Evolutionary conservation across 768 basidiomycete species (phyloP), one percentile per base, ranked within the genome.

Genomic region (Leccinum broughii): DNA sequence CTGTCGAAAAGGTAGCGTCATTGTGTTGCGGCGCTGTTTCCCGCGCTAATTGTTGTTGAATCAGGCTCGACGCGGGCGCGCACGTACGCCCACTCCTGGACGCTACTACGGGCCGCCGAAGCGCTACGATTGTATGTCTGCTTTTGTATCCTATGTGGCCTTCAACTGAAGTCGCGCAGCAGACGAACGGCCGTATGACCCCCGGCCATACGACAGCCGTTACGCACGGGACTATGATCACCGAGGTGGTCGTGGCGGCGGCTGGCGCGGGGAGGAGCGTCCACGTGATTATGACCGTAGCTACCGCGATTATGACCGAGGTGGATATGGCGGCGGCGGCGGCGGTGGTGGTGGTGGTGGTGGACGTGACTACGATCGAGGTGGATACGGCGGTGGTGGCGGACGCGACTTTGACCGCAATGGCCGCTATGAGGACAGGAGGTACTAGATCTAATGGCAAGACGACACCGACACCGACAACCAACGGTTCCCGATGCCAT

Each of bases 51-150:
- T 35, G 6, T 56, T 54, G 20, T 55, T 66, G 26, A 7, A 57
- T 26, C 46, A 93, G 92, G 93, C 93, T 64, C 90, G 93, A 54
- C 89, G 93, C 65, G 93, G 90, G 58, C 88, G 93, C 62, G 93
- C 93, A 17, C 82, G 93, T 64, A 92, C 93, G 13, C 91, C 96
- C 3, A 99, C 96, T 6, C 96, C 96, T 3, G 96, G 96, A 28
- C 79, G 90, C 56, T 99, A 99, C 83, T 93, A 92, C 63, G 95
- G 94, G 0, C 93, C 94, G 51, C 92, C 94, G 49, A 94, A 95
- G 77, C 83, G 91, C 41, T 77, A 79, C 60, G 87, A 89, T 62
- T 73, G 88, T 88, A 66, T 60, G 83, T 74, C 32, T 54, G 15
- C n/a, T 26, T 54, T 22, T 60, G 26, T 57, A 54, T 60, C 10